phyloP scores from a whole-genome alignment of 2,329 filamentous ascomycete species.

The Cladosporium sp. region DNA sequence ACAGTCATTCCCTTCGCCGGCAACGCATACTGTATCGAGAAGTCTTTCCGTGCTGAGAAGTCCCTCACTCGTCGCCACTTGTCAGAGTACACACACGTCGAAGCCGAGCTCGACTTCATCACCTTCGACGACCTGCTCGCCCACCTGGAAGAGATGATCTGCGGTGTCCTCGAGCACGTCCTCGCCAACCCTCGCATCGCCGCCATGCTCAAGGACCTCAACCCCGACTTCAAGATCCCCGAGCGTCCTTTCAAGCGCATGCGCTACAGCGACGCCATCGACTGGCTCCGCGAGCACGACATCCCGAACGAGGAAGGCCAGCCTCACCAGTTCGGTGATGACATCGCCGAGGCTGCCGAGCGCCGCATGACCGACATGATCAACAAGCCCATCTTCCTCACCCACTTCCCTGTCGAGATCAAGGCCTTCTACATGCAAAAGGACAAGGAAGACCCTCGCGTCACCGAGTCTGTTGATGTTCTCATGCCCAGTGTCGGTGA shows the following conservation, averaged over 20 bases:
- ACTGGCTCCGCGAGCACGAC: conserved; percentile 85
- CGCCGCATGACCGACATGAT: conserved; percentile 95
- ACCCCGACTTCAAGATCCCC: conserved; percentile 83
- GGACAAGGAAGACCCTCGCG: conserved; percentile 70
- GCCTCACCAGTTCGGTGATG: conserved; percentile 87
- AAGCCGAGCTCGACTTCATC: conserved; percentile 95
- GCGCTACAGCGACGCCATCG: conserved; percentile 89
- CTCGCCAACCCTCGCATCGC: conserved; percentile 70
- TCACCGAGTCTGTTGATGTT: conserved; percentile 88
- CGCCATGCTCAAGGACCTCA: conserved; percentile 74
- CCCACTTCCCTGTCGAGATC: conserved; percentile 94
- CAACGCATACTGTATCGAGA: conserved; percentile 96
- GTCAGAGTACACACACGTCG: conserved; percentile 94
- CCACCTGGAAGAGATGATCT: conserved; percentile 85
- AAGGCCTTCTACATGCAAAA: conserved; percentile 99
- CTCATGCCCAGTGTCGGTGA: conserved; percentile 93
- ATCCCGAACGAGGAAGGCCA: conserved; percentile 92
- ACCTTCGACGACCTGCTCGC: conserved; percentile 80
- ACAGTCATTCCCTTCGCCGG: conserved; percentile 86
- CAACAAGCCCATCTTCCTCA: conserved; percentile 91
- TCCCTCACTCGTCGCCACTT: conserved; percentile 89
- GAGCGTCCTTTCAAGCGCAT: conserved; percentile 87
- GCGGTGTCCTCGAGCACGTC: conserved; percentile 74
- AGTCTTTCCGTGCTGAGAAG: conserved; percentile 98
- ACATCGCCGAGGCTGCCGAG: conserved; percentile 97